Conservation (phyloP, 228 moss, liverwort and hornwort genomes). For the Sphagnum magellanicum region DNA sequence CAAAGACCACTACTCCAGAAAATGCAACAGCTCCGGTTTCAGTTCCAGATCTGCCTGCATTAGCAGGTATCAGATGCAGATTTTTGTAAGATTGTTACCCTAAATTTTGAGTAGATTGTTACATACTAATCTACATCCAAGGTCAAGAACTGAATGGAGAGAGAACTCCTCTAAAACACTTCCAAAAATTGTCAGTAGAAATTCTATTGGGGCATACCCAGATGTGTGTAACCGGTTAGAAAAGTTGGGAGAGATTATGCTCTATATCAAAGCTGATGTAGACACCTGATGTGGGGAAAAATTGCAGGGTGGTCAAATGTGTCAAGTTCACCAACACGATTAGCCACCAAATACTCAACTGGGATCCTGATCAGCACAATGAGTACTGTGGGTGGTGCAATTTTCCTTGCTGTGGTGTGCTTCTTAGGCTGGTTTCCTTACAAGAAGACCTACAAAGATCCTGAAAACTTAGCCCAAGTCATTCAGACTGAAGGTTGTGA, state of each 20-base stretch:
- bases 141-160: neutral
- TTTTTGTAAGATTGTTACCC: too few relatives aligned
- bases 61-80: slow-evolving; percentile 6
- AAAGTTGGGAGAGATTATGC: neutral
- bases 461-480: slow-evolving; percentile 17
- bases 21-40: slow-evolving; percentile 20
- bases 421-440: slow-evolving; percentile 45
- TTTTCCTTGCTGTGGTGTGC: slow-evolving; percentile 55
- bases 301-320: slow-evolving; percentile 32
- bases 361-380: slow-evolving; percentile 60
- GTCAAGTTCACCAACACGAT: slow-evolving; percentile 5
- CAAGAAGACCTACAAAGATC: slow-evolving; percentile 41
- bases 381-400: slow-evolving; percentile 53
- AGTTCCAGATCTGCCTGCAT: slow-evolving; percentile 19
- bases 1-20: slow-evolving; percentile 18
- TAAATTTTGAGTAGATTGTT: neutral
- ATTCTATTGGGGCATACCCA: too few relatives aligned
- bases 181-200: too few relatives aligned
- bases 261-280: neutral
- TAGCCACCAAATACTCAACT: slow-evolving; percentile 27
- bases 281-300: neutral
- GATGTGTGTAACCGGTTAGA: too few relatives aligned
- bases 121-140: neutral
- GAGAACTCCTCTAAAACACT: neutral
- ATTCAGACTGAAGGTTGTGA: slow-evolving; percentile 9